Conservation (phyloP, 2,329 filamentous ascomycete genomes). For the Cytospora schulzeri region DNA sequence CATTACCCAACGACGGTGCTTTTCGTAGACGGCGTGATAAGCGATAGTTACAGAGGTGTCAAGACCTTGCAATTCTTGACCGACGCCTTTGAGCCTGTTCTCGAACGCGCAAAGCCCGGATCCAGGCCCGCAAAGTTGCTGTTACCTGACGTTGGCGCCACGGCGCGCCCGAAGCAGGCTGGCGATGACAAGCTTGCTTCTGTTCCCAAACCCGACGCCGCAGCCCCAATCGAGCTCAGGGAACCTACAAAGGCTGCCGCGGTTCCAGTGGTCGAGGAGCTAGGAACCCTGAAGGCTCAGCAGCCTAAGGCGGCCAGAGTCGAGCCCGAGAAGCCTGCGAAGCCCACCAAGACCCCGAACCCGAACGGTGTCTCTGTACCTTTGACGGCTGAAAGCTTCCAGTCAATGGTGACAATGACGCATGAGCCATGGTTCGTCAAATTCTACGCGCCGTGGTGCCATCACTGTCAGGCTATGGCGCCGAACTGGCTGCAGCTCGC, state of each 20-base stretch:
- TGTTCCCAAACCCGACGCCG: constrained; percentile 17
- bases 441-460: constrained; percentile 97
- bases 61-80: constrained; percentile 70
- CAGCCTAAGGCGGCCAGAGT: constrained; percentile 38
- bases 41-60: constrained; percentile 65
- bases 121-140: constrained; percentile 69
- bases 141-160: constrained; percentile 72
- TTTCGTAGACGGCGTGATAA: constrained; percentile 74
- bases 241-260: constrained; percentile 36
- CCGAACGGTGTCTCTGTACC: constrained; percentile 72
- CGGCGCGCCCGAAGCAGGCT: constrained; percentile 32
- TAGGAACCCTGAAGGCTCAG: constrained; percentile 20
- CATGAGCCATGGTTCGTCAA: constrained; percentile 98
- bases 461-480: constrained; percentile 90
- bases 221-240: constrained; percentile 34
- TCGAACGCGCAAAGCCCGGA: constrained; percentile 80
- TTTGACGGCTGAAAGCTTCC: constrained; percentile 83
- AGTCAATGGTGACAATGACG: constrained; percentile 80
- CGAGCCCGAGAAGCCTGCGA: constrained; percentile 49
- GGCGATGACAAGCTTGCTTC: constrained; percentile 23
- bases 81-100: constrained; percentile 70
- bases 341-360: constrained; percentile 66
- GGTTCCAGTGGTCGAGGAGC: constrained; percentile 21
- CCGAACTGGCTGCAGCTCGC: constrained; percentile 88
- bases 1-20: constrained; percentile 78